Base-by-base conservation (phyloP, 306 rosid genomes). In the Lathyrus oleraceus region DNA sequence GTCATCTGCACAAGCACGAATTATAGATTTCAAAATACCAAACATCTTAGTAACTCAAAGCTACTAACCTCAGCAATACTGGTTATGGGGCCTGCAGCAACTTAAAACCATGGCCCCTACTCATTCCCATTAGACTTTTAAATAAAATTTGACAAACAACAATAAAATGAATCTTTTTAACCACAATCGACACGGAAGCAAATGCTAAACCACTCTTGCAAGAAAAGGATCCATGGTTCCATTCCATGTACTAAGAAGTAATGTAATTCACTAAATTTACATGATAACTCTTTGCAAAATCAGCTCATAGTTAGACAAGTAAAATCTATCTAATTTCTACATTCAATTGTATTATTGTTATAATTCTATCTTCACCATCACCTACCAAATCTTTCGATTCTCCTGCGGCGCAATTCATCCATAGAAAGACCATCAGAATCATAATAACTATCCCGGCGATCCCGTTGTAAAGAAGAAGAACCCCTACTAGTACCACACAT, bases 321-420 rank as follows among this genome's bases (percentile, higher is more conserved):
- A 25, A 5, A 56, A 52, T 11, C 1, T 6, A 25, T 56, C 61
- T 25, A 23, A 25, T 51, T 40, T 52, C 21, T 36, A 54, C 6
- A 56, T 64, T 28, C 27, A 48, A 60, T 25, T 27, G 38, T 6
- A 12, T 53, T 48, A 45, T 67, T 56, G 60, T 25, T 63, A 54
- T 2, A 14, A 6, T 3, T 32, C 44, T 10, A 13, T 4, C 13
- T 2, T 14, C 32, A 11, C n/a, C 14, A 77, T 70, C 81, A 81
- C 44, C 87, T 69, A 45, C 85, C 79, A 82, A 85, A 88, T 65
- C 98, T 90, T 61, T 92, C 81, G 13, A 90, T 12, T 74, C 96
- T 88, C 71, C 86, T 70, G 9, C 64, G 86, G 1, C 96, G 88
- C 57, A 92, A 15, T 61, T 92, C 93, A 10, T 92, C 91, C 66